These are phyloP conservation scores for Phytophthora lateralis DNA, from an alignment of 352 stramenopile species.

Conservation along the genomic window DNA sequence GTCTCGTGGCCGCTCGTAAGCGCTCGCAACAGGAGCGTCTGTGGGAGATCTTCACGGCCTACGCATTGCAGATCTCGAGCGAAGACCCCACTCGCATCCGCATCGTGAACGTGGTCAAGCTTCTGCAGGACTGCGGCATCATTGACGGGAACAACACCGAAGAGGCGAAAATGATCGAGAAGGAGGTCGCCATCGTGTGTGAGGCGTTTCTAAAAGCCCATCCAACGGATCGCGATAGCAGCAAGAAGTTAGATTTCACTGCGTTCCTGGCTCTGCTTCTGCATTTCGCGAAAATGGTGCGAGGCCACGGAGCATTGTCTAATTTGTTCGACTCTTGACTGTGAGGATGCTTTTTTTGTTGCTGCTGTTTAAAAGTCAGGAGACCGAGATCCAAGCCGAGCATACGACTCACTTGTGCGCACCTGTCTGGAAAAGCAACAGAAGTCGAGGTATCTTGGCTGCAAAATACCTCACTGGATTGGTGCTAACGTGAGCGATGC, in stretches of 20 bases:
- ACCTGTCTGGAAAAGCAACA: constrained; percentile 75
- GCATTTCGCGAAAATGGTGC: constrained; percentile 75
- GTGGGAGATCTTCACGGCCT: constrained; percentile 82
- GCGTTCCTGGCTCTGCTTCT: constrained; percentile 68
- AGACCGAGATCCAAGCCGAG: constrained; percentile 52
- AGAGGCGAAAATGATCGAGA: constrained; percentile 70
- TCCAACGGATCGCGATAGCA: constrained; percentile 59
- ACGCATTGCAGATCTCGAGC: constrained; percentile 74
- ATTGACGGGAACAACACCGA: constrained; percentile 60
- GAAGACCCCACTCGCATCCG: constrained; percentile 81
- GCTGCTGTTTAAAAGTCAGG: constrained; percentile 41
- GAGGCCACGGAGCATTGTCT: not conserved
- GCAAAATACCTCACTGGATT: not conserved
- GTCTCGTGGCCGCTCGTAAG: constrained; percentile 53
- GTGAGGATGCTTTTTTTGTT: not conserved
- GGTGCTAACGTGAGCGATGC: not conserved
- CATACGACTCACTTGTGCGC: constrained; percentile 67
- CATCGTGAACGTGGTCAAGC: constrained; percentile 66
- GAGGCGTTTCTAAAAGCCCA: constrained; percentile 69
- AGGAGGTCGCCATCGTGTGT: constrained; percentile 78
- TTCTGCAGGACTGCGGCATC: constrained; percentile 79
- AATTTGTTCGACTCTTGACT: not conserved
- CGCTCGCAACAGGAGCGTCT: constrained; percentile 71
- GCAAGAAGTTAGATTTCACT: constrained; percentile 75
- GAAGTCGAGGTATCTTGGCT: constrained; percentile 45